Conservation (phyloP, 2,329 filamentous ascomycete genomes). For the Cordyceps tenuipes region DNA sequence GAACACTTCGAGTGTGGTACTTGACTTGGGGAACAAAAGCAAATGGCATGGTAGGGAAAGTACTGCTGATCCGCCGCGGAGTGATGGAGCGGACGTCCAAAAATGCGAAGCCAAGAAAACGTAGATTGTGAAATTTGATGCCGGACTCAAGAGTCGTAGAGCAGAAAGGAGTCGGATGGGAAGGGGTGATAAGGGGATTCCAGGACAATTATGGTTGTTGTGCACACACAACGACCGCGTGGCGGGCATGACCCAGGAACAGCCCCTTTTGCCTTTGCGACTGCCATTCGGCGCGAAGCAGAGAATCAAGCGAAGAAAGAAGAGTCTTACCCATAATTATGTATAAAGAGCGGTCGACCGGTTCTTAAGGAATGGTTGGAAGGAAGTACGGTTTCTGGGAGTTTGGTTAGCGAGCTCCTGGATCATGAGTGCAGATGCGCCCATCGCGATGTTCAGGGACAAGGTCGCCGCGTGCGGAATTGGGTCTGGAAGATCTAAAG, state of each 20-base stretch:
- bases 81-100: slow-evolving; percentile 21
- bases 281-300: slow-evolving; percentile 17
- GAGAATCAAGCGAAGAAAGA: slow-evolving; percentile 19
- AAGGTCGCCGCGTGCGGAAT: neutral
- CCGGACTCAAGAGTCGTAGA: slow-evolving; percentile 11
- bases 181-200: neutral
- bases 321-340: slow-evolving; percentile 34
- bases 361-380: slow-evolving; percentile 20
- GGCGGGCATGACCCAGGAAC: neutral
- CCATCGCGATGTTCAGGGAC: neutral
- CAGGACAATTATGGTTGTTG: neutral
- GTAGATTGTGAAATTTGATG: slow-evolving; percentile 36
- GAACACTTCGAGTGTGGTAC: slow-evolving; percentile 39
- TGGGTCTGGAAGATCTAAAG: neutral
- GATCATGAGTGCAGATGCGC: neutral
- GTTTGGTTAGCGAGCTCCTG: slow-evolving; percentile 1
- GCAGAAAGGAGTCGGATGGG: neutral
- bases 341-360: slow-evolving; percentile 30
- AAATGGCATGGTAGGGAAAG: slow-evolving; percentile 30
- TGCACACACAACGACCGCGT: neutral
- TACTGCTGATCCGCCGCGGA: slow-evolving; percentile 7
- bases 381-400: slow-evolving; percentile 21
- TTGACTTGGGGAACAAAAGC: slow-evolving; percentile 36
- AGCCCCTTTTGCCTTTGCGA: slow-evolving; percentile 20
- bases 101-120: slow-evolving; percentile 35